Conservation (phyloP, 2,329 filamentous ascomycete genomes). For the Lomentospora prolificans region DNA sequence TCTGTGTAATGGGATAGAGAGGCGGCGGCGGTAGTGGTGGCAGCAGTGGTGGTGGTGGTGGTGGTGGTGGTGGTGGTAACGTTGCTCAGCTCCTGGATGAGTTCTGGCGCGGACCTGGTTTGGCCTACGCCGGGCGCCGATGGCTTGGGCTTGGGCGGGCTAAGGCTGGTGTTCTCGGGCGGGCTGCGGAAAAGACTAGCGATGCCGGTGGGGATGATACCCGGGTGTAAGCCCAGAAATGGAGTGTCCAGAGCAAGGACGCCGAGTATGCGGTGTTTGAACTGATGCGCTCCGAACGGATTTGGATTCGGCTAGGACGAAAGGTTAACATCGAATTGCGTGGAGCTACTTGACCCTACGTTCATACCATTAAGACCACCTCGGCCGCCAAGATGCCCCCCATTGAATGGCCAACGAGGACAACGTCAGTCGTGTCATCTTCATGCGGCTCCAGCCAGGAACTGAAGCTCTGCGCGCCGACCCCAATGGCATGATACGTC, state of each 20-base stretch:
- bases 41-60: too few relatives aligned
- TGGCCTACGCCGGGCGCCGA: neutral
- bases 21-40: too few relatives aligned
- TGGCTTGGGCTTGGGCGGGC: neutral
- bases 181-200: constrained; percentile 60
- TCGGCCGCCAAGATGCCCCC: constrained; percentile 78
- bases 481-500: constrained; percentile 59
- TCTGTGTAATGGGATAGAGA: neutral
- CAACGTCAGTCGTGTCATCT: constrained; percentile 61
- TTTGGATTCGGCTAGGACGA: constrained; percentile 22
- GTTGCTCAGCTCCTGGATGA: neutral
- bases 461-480: constrained; percentile 76
- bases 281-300: constrained; percentile 27
- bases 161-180: constrained; percentile 14
- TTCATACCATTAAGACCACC: constrained; percentile 52
- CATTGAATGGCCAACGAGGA: constrained; percentile 84
- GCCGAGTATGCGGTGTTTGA: constrained; percentile 70
- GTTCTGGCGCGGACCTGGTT: neutral
- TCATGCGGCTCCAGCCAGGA: constrained; percentile 73
- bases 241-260: constrained; percentile 78
- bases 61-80: neutral
- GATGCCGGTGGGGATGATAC: constrained; percentile 73
- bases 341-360: neutral
- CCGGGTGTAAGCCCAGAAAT: constrained; percentile 80
- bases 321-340: neutral